Base-by-base conservation (phyloP, 73 alveolate genomes). In the Paraurostyla sp. region DNA sequence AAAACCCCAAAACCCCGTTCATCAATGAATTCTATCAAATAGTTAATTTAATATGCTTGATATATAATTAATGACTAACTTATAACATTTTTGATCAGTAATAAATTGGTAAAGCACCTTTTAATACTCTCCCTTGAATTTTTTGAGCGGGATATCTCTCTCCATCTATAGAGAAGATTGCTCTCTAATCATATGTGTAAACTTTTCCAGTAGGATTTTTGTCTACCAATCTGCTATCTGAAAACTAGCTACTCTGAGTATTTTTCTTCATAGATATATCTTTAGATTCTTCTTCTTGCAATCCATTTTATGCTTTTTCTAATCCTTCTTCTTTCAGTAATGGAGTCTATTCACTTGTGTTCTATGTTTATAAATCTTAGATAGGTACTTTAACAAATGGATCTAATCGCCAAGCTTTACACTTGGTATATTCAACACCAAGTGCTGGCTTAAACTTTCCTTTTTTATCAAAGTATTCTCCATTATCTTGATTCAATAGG, bases 401-500 rank as follows among this genome's bases (percentile, higher is more conserved):
- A 45, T 49, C 76, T 20, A 94, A 68, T 35, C 93, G 58, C 88
- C 92, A 93, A 36, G 84, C 89, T 3, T 48, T 85, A 41, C 91
- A 60, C 80, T 93, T 91, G 46, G 85, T 27, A 43, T 92, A 88
- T 41, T 85, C 18, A 13, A 94, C 49, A 2, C 83, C 80, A 2
- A 71, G 69, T 16, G 48, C n/a, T 46, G 83, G 25, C 33, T 56
- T 80, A 43, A 91, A 27, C 3, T 52, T 57, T 23, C 90, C 94
- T 0, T 81, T 29, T 50, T 45, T 69, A 49, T 83, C 76, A 54
- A 92, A 83, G 71, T 51, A 80, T 22, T 54, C 69, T 11, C 96
- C 98, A n/a, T 54, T 40, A 32, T 94, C 98, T 18, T 87, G 83
- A 32, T 85, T 68, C 6, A 94, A 45, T 73, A 96, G 85, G 46